These are phyloP conservation scores for Trichoderma erinaceum DNA, from an alignment of 495 filamentous ascomycete genomes.

Conservation along the genomic window DNA sequence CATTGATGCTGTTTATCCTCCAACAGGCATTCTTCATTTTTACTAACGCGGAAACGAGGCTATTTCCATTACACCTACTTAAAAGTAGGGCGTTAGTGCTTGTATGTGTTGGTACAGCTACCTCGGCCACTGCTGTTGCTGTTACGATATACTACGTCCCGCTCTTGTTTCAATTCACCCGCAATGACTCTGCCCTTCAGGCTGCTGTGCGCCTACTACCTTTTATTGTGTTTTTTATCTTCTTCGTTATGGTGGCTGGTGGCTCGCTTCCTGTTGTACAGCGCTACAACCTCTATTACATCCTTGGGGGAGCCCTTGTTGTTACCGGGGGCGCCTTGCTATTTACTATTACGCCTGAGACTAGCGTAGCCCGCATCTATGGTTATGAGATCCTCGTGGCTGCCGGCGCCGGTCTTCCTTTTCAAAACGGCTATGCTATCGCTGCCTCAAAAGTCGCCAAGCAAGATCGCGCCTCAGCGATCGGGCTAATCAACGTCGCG, in stretches of 20 bases:
- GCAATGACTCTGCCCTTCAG: constrained; percentile 30
- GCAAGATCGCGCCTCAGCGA: constrained; percentile 35
- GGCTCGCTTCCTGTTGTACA: constrained; percentile 40
- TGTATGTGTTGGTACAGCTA: constrained; percentile 21
- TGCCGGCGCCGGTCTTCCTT: constrained; percentile 40
- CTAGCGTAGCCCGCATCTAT: constrained; percentile 38
- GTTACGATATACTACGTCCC: constrained; percentile 48
- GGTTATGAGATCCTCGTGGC: constrained; percentile 48
- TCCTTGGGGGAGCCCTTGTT: constrained; percentile 40
- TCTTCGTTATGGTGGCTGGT: constrained; percentile 38
- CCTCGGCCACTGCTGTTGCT: constrained; percentile 28
- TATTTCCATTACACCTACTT: constrained; percentile 45
- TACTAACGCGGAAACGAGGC: constrained; percentile 36
- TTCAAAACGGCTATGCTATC: constrained; percentile 44
- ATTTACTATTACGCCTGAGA: constrained; percentile 33
- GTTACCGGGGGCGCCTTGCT: constrained; percentile 47
- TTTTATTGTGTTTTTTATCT: constrained; percentile 42
- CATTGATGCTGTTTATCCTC: constrained; percentile 41
- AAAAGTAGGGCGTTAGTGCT: constrained; percentile 19
- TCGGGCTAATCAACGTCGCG: constrained; percentile 47
- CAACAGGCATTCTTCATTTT: constrained; percentile 46
- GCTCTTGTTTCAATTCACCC: constrained; percentile 44
- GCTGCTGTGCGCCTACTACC: constrained; percentile 45
- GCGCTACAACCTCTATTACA: constrained; percentile 55
- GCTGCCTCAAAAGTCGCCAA: constrained; percentile 44